Base-by-base conservation (phyloP, 1,284 basidiomycete genomes). In the Moesziomyces sp. region DNA sequence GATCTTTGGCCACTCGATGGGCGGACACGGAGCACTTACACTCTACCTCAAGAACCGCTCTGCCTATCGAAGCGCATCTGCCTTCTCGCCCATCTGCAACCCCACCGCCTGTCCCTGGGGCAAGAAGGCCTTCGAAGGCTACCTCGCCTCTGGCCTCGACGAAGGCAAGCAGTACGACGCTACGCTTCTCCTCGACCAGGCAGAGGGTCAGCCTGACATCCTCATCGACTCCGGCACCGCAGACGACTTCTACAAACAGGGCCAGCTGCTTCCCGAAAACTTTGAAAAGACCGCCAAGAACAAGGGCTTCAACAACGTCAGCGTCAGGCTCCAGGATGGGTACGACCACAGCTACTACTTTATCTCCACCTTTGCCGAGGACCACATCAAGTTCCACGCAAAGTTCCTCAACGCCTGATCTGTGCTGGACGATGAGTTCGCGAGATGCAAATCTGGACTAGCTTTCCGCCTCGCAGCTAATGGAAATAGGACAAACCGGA, bases 11-110 rank as follows among this genome's bases (percentile, higher is more conserved):
- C 82, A 84, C 56, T 91, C 89, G 84, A 91, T 94, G 95, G 96
- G 96, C 64, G 95, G 96, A 2, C 94, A 97, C 84, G 97, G 96
- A 19, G 94, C 97, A 7, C 88, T 99, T 26, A 92, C 92, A 3
- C 86, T 97, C 51, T 98, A 98, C 86, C 90, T 99, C 55, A 88
- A 90, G 62, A 82, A 89, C 85, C 61, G 90, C 86, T 42, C 43
- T 8, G 58, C 89, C 68, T 99, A 92, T 86, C 90, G 90, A 65
- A 95, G 93, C 23, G 91, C 89, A n/a, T 96, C 93, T 11, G 97
- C 93, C 0, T 99, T 99, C 84, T 88, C 96, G 23, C 95, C 96
- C 1, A 92, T 97, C 68, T 87, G 90, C 78, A 97, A 99, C 86
- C 95, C 97, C 0, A 90, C 91, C 14, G 87, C 90, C 51, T 92